These are phyloP conservation scores for Orbilia quercus DNA, from an alignment of 2,329 filamentous ascomycete genomes.

Conservation along the genomic window DNA sequence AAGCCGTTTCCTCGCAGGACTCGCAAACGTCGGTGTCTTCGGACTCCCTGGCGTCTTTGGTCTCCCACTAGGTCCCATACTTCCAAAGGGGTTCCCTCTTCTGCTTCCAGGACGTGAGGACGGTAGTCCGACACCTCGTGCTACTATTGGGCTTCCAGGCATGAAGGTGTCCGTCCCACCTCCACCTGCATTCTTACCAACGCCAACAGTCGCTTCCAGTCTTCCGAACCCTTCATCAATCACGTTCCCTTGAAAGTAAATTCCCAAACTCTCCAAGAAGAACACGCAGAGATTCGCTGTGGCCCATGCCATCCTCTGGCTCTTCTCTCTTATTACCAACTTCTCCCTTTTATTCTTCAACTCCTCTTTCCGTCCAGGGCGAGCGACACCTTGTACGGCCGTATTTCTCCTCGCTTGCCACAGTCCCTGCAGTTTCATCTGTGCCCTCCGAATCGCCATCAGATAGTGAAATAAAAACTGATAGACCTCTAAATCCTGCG, in stretches of 20 bases:
- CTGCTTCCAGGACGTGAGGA: constrained; percentile 21
- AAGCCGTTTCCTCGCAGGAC: constrained; percentile 33
- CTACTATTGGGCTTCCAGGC: constrained; percentile 29
- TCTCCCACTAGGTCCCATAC: constrained; percentile 8
- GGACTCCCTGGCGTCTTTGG: constrained; percentile 49
- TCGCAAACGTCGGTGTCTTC: constrained; percentile 38
- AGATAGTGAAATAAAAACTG: constrained; percentile 88
- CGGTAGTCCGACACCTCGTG: background rate
- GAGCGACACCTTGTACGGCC: constrained; percentile 72
- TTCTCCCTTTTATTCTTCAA: constrained; percentile 73
- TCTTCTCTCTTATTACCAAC: constrained; percentile 71
- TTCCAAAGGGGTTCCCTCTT: constrained; percentile 22
- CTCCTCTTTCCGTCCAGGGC: constrained; percentile 70
- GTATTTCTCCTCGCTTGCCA: constrained; percentile 84
- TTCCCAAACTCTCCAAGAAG: constrained; percentile 85
- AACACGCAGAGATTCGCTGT: constrained; percentile 88
- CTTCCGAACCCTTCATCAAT: constrained; percentile 82
- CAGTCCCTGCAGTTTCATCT: constrained; percentile 82
- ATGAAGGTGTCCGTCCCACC: constrained; percentile 7
- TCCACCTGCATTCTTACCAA: constrained; percentile 56
- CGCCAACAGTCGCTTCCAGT: constrained; percentile 68
- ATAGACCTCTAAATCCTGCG: constrained; percentile 80
- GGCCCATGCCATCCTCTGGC: constrained; percentile 87
- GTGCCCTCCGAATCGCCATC: constrained; percentile 83
- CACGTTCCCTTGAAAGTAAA: constrained; percentile 90